Evolutionary conservation across 176 grass and related monocot species (phyloP), one percentile per base, ranked within the genome.

Genomic region (Bromus sterilis): DNA sequence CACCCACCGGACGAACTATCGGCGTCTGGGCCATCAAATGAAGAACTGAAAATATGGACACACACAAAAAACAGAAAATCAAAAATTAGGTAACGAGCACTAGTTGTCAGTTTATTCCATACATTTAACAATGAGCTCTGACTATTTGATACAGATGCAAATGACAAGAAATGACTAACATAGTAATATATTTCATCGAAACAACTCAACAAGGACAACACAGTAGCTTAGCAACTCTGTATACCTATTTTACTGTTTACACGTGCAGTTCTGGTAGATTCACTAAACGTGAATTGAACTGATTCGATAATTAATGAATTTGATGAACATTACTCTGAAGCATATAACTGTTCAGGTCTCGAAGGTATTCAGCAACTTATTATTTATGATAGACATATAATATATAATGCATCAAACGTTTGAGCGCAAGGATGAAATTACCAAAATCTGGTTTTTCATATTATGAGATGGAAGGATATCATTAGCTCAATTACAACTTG

Each of bases 1-100:
- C 70, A 84, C 34, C 86, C 91, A 78, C 73, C 42, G 72, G 71
- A 89, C 78, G 87, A 74, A 77, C 78, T 91, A 64, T 92, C 90
- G 74, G 93, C 93, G 67, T 95, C 96, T 65, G 72, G 94, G 59
- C 83, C 93, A 86, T 95, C 96, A 86, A 99, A 87, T 65, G 92
- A 94, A 93, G 88, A 98, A 36, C 93, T 95, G 78, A 59, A 88
- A 82, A 83, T 40, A 81, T 24, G 6, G 72, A 63, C 73, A 80
- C 9, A 59, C 29, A 80, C n/a, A 49, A 53, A 39, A 39, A 23
- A 53, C 37, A 80, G 48, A 80, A 85, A 65, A 83, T 49, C 41
- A 32, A 49, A 74, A 51, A 20, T 11, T 75, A 51, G 14, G 30
- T 23, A 75, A 56, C 31, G 55, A 13, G 21, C 30, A 15, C 1